These are phyloP conservation scores for Leavenworthia alabamica DNA, from an alignment of 345 rosid species.

Conservation along the genomic window DNA sequence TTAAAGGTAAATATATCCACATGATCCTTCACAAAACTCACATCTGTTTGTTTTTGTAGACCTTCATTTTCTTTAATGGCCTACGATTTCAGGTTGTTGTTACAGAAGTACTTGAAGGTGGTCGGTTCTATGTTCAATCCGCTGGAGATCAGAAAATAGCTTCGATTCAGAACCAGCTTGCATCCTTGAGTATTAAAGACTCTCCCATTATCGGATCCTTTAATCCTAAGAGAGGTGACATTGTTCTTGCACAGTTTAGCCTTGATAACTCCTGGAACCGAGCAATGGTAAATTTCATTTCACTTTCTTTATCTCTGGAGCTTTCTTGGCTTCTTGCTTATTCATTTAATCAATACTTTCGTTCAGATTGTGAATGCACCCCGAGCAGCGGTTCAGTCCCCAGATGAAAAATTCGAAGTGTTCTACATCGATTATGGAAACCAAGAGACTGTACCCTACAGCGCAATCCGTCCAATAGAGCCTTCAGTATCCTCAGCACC, in stretches of 20 bases:
- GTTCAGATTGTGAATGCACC: constrained; percentile 79
- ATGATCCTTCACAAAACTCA: background rate
- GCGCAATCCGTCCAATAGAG: constrained; percentile 67
- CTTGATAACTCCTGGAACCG: constrained; percentile 96
- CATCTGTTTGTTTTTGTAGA: background rate
- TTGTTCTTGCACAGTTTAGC: constrained; percentile 91
- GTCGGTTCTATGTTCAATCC: constrained; percentile 78
- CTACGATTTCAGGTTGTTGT: constrained; percentile 58
- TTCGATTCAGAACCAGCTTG: constrained; percentile 76
- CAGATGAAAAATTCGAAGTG: constrained; percentile 75
- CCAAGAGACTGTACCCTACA: constrained; percentile 71
- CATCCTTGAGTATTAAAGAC: constrained; percentile 58
- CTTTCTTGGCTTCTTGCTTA: background rate
- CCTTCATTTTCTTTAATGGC: background rate
- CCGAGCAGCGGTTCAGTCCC: constrained; percentile 58
- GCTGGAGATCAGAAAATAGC: constrained; percentile 70
- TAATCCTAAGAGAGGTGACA: constrained; percentile 81
- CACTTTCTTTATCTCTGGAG: background rate
- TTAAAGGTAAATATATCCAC: constrained; percentile 48
- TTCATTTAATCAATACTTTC: background rate
- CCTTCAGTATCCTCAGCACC: constrained; percentile 61
- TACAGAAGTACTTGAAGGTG: constrained; percentile 89
- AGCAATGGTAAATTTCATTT: constrained; percentile 62
- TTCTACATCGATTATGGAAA: constrained; percentile 95
- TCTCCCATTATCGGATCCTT: constrained; percentile 82